Conservation (phyloP, 257 asterid species). For the Knoxia roxburghii region DNA sequence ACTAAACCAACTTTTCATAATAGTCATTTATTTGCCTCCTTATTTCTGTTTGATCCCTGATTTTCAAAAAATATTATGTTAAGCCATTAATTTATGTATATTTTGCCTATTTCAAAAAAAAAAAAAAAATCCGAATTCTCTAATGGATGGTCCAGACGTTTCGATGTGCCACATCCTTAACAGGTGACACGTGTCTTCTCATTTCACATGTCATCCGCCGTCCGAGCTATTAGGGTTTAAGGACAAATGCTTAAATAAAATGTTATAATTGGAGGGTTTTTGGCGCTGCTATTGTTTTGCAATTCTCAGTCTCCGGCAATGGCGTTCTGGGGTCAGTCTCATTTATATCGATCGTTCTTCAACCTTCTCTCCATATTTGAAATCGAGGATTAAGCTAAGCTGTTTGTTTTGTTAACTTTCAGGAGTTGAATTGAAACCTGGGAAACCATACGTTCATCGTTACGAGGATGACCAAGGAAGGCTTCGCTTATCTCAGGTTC, state of each 20-base stretch:
- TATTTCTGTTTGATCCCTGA: too few relatives aligned
- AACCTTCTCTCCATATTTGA: background rate
- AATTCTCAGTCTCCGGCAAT: constrained; percentile 11
- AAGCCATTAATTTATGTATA: too few relatives aligned
- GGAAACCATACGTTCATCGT: constrained; percentile 48
- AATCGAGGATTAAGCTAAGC: background rate
- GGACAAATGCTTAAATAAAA: background rate
- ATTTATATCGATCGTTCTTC: background rate
- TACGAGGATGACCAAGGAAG: constrained; percentile 45
- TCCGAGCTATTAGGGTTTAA: constrained; percentile 26
- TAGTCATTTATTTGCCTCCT: too few relatives aligned
- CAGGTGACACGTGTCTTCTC: background rate
- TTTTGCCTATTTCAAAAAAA: too few relatives aligned
- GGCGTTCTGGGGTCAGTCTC: constrained; percentile 42
- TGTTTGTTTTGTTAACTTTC: background rate
- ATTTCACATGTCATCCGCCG: background rate
- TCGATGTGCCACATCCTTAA: constrained; percentile 4
- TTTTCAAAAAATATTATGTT: too few relatives aligned
- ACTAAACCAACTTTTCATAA: too few relatives aligned
- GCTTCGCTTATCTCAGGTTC: constrained; percentile 88
- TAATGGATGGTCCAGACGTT: background rate
- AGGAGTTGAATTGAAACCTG: constrained; percentile 82
- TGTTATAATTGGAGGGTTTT: constrained; percentile 7
- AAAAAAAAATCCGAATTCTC: background rate
- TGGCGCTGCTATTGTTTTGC: constrained; percentile 2